Percentiles rank a stretch among this genome's conserved stretches.
Conservation (phyloP, 352 stramenopile genomes). For the Thraustochytrium striatum region DNA sequence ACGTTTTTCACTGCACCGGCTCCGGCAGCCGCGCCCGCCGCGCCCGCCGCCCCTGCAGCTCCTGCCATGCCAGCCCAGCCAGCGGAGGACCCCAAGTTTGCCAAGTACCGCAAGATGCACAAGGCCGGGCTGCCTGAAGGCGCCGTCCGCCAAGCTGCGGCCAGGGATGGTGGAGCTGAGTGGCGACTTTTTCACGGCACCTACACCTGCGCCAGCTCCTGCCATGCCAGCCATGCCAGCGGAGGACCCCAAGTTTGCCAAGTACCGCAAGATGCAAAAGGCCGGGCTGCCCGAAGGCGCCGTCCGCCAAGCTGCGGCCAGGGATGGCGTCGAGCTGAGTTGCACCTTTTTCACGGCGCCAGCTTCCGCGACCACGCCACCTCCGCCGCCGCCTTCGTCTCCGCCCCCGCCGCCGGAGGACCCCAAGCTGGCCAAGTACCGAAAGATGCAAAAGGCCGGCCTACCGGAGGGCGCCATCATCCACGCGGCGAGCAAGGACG, state of each 20-base stretch:
- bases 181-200: neutral
- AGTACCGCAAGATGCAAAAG: slow-evolving; percentile 51
- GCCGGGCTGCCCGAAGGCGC: slow-evolving; percentile 35
- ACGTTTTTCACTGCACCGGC: slow-evolving; percentile 20
- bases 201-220: neutral
- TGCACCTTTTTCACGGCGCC: slow-evolving; percentile 9
- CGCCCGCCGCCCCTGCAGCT: neutral
- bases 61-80: neutral
- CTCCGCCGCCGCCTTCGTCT: too few species aligned
- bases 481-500: slow-evolving; percentile 7
- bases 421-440: slow-evolving; percentile 46
- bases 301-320: slow-evolving; percentile 5
- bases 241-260: slow-evolving; percentile 40
- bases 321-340: slow-evolving; percentile 32
- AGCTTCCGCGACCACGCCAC: neutral
- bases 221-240: neutral
- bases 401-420: slow-evolving; percentile 3
- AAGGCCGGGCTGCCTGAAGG: neutral
- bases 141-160: neutral
- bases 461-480: slow-evolving; percentile 45
- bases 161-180: neutral
- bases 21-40: neutral
- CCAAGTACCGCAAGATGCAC: neutral
- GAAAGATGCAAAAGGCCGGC: slow-evolving; percentile 45
- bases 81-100: neutral